phyloP scores from a whole-genome alignment of 257 asterid species.

The Jasminum sambac region DNA sequence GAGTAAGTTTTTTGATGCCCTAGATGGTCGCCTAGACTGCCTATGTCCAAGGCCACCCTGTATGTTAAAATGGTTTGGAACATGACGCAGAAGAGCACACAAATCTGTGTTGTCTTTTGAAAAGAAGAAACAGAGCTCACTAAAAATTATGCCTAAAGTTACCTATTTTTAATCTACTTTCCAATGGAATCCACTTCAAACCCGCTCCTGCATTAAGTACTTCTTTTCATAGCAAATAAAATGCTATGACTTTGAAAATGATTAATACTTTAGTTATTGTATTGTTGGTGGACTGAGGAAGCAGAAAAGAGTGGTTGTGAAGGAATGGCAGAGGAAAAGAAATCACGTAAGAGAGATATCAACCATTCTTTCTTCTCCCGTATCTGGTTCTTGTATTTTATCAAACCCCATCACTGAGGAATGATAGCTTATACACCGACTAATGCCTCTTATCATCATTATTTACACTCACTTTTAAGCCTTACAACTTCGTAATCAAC shows the following conservation, averaged over 20 bases:
- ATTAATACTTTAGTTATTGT: background rate
- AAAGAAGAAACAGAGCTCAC: too few species aligned
- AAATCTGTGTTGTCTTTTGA: too few species aligned
- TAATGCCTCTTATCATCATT: conserved; percentile 35
- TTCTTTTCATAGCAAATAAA: background rate
- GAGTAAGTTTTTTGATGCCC: too few species aligned
- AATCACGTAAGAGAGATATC: background rate
- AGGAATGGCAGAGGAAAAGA: background rate
- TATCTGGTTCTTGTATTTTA: conserved; percentile 24
- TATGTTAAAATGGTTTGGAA: too few species aligned
- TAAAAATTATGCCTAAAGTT: too few species aligned
- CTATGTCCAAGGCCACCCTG: too few species aligned
- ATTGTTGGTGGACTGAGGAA: background rate
- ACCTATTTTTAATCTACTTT: too few species aligned
- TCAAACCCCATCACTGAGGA: conserved; percentile 24
- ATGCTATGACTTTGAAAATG: background rate
- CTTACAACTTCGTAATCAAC: background rate
- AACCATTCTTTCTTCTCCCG: background rate
- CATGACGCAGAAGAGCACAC: too few species aligned
- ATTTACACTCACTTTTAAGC: conserved; percentile 10
- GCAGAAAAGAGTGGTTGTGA: conserved; percentile 5
- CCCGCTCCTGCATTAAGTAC: too few species aligned
- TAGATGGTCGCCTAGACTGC: too few species aligned
- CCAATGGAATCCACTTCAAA: too few species aligned
- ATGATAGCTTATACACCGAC: conserved; percentile 31